Conservation (phyloP, 2,329 filamentous ascomycete genomes). For the Pseudogymnoascus sp. region DNA sequence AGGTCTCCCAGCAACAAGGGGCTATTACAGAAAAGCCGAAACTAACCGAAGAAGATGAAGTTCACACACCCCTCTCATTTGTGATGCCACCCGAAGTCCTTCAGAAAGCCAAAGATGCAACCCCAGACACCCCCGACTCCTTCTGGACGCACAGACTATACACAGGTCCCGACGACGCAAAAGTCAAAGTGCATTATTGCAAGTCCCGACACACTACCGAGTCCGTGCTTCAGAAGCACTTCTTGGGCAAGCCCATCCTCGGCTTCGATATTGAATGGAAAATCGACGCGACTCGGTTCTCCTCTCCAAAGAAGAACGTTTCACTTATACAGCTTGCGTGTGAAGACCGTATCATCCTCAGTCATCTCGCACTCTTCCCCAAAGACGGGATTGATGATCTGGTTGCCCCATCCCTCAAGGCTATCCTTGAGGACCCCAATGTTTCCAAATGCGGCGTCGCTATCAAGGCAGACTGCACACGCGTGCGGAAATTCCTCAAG, state of each 20-base stretch:
- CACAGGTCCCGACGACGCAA: conserved; percentile 44
- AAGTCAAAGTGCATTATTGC: conserved; percentile 73
- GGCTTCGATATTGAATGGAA: conserved; percentile 91
- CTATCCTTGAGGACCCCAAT: conserved; percentile 63
- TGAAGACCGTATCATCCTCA: conserved; percentile 68
- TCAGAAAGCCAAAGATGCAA: conserved; percentile 42
- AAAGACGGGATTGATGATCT: conserved; percentile 44
- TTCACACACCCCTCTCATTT: conserved; percentile 36
- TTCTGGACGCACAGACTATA: conserved; percentile 69
- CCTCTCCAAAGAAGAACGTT: conserved; percentile 60
- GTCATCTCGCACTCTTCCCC: conserved; percentile 67
- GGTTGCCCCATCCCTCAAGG: conserved; percentile 63
- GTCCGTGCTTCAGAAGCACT: conserved; percentile 55
- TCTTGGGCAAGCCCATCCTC: conserved; percentile 63
- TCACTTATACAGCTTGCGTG: conserved; percentile 80
- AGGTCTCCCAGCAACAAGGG: background rate
- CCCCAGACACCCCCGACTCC: conserved; percentile 40
- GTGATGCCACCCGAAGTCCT: conserved; percentile 44
- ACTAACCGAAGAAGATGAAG: conserved; percentile 31
- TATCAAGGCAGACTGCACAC: conserved; percentile 64
- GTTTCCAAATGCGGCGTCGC: conserved; percentile 73
- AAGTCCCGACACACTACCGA: conserved; percentile 62
- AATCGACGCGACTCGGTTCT: conserved; percentile 39
- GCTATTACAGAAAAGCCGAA: conserved; percentile 20
- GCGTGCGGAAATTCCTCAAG: conserved; percentile 59